Evolutionary conservation across 257 asterid genomes (phyloP).

Genomic region (Eucommia ulmoides): DNA sequence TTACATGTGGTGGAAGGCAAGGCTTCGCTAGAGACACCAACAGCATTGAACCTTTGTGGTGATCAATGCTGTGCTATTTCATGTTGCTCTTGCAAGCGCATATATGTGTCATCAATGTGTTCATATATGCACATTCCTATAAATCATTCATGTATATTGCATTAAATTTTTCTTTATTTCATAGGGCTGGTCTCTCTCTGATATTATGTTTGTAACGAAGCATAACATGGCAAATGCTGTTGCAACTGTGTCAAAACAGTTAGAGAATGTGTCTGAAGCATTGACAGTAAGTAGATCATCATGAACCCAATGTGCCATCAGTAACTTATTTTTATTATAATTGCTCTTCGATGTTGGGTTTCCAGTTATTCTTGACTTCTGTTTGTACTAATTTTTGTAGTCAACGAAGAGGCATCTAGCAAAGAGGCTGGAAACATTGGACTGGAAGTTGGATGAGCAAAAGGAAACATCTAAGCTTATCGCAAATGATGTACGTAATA

Average conservation of each 20-base stretch:
- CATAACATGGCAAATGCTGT: conserved; percentile 79
- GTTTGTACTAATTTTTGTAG: conserved; percentile 20
- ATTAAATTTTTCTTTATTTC: conserved; percentile 3
- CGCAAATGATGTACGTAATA: conserved; percentile 46
- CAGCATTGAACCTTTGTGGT: conserved; percentile 5
- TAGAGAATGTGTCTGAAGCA: conserved; percentile 62
- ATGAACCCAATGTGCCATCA: background rate
- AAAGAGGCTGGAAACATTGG: conserved; percentile 61
- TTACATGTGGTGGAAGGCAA: conserved; percentile 88
- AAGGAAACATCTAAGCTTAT: conserved; percentile 45
- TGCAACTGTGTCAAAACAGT: conserved; percentile 65
- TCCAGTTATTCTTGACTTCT: background rate
- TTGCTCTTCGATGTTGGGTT: background rate
- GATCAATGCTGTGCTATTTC: background rate
- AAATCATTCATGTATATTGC: too few relatives aligned
- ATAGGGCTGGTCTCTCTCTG: conserved; percentile 71
- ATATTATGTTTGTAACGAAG: conserved; percentile 71
- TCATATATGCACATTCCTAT: too few relatives aligned
- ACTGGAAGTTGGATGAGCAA: conserved; percentile 73
- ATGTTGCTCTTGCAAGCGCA: background rate
- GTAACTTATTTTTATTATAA: background rate
- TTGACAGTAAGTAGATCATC: conserved; percentile 42
- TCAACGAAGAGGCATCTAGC: conserved; percentile 62
- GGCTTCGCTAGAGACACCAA: conserved; percentile 12
- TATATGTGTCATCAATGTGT: background rate